These are phyloP conservation scores for Rhizopus delemar DNA, from an alignment of 371 early-diverging fungal genomes.

Conservation along the genomic window DNA sequence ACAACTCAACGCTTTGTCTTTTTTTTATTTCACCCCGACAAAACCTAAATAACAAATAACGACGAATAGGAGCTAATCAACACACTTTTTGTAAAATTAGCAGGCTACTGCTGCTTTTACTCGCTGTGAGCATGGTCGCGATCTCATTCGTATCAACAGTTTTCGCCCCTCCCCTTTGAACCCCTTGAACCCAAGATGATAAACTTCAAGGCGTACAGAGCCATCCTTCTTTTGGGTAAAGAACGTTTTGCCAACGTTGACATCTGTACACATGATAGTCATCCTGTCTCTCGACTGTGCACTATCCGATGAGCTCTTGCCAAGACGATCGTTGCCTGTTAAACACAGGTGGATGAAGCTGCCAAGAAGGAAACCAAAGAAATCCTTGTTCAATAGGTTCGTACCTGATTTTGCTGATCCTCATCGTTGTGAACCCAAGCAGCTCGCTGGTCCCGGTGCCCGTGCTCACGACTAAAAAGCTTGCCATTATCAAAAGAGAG, in stretches of 20 bases:
- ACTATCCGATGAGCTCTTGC: conserved; percentile 99
- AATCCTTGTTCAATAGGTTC: conserved; percentile 94
- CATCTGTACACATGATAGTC: conserved; percentile 98
- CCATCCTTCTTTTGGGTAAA: conserved; percentile 95
- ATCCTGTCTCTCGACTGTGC: conserved; percentile 94
- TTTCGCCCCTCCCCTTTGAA: conserved; percentile 78
- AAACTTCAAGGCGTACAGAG: conserved; percentile 98
- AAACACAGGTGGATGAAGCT: conserved; percentile 98
- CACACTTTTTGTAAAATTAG: conserved; percentile 64
- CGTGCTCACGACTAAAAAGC: conserved; percentile 98
- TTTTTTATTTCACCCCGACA: not conserved
- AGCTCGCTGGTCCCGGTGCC: conserved; percentile 99
- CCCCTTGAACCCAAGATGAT: conserved; percentile 97
- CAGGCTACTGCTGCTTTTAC: conserved; percentile 99
- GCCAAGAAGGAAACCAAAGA: conserved; percentile 99
- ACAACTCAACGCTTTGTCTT: too few relatives aligned
- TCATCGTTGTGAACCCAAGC: conserved; percentile 99
- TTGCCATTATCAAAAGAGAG: conserved; percentile 68
- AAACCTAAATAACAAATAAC: not conserved
- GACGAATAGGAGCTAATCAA: not conserved
- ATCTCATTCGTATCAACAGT: conserved; percentile 95
- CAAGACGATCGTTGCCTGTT: conserved; percentile 98
- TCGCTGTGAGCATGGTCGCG: conserved; percentile 96
- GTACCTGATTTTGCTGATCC: conserved; percentile 98
- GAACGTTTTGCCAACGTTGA: conserved; percentile 96